Evolutionary conservation across 352 stramenopile species (phyloP).

Genomic region (Phytophthora capsici): DNA sequence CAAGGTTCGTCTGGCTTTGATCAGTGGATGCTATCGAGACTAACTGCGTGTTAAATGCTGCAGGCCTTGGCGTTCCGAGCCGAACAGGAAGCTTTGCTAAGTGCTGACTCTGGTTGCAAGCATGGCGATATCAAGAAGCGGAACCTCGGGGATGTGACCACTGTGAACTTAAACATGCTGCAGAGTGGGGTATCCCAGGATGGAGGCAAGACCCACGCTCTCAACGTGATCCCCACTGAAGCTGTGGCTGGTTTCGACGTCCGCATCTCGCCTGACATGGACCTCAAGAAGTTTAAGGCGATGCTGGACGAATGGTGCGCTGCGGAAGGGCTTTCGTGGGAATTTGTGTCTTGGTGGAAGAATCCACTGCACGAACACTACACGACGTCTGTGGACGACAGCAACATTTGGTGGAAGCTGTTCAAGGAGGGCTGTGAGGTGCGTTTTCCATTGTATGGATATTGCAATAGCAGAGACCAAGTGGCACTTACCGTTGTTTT

Average conservation of each 20-base stretch:
- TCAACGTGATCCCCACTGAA: conserved; percentile 95
- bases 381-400: conserved; percentile 58
- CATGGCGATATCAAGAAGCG: conserved; percentile 93
- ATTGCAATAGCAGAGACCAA: neutral
- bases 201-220: conserved; percentile 84
- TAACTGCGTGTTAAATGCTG: neutral
- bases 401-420: conserved; percentile 59
- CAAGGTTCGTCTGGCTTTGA: conserved; percentile 43
- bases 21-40: no score
- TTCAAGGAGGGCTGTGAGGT: conserved; percentile 60
- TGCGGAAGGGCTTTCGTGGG: conserved; percentile 88
- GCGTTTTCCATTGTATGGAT: neutral
- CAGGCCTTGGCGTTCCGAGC: conserved; percentile 88
- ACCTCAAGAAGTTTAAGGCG: conserved; percentile 83
- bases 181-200: conserved; percentile 87
- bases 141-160: conserved; percentile 95
- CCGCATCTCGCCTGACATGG: conserved; percentile 90
- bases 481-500: neutral
- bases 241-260: conserved; percentile 94
- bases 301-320: conserved; percentile 93
- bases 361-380: conserved; percentile 69
- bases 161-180: conserved; percentile 95
- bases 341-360: conserved; percentile 53
- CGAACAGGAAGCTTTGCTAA: conserved; percentile 89
- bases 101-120: conserved; percentile 78